Percentiles rank a stretch among this genome's conserved stretches.
These are phyloP conservation scores for Acacia pycnantha DNA, from an alignment of 331 rosid genomes.

Conservation along the genomic window DNA sequence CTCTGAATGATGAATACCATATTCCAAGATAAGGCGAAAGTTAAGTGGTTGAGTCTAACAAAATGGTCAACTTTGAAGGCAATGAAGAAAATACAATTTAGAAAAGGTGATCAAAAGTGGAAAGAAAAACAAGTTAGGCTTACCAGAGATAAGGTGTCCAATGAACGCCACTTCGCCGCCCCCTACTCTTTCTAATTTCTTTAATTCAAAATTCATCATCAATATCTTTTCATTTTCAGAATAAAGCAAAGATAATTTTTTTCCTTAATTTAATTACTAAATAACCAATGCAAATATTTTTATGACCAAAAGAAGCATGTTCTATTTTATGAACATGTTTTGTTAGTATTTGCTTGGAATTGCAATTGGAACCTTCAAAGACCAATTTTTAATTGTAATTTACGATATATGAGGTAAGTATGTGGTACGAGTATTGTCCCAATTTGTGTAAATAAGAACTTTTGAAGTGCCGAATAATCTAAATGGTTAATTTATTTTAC, in stretches of 20 bases:
- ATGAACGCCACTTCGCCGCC: neutral
- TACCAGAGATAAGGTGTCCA: neutral
- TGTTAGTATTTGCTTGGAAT: too few relatives aligned
- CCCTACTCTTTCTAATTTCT: neutral
- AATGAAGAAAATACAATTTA: neutral
- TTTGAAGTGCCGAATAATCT: too few relatives aligned
- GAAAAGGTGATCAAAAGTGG: neutral
- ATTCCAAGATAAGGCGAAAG: neutral
- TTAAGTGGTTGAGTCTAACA: neutral
- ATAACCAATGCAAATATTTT: neutral
- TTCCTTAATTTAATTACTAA: neutral
- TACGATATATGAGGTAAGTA: fast-evolving
- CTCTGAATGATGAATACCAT: too few relatives aligned
- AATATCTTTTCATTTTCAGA: neutral
- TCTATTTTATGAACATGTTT: too few relatives aligned
- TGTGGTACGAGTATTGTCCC: fast-evolving
- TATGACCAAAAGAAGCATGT: neutral
- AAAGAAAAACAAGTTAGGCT: slow-evolving; percentile 11
- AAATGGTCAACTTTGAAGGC: slow-evolving; percentile 6
- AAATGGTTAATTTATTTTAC: neutral
- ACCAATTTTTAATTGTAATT: too few relatives aligned
- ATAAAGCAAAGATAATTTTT: neutral
- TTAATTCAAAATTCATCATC: neutral
- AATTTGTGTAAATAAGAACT: too few relatives aligned
- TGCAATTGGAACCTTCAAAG: fast-evolving